Base-by-base conservation (phyloP, 306 rosid species). In the Cicer arietinum region DNA sequence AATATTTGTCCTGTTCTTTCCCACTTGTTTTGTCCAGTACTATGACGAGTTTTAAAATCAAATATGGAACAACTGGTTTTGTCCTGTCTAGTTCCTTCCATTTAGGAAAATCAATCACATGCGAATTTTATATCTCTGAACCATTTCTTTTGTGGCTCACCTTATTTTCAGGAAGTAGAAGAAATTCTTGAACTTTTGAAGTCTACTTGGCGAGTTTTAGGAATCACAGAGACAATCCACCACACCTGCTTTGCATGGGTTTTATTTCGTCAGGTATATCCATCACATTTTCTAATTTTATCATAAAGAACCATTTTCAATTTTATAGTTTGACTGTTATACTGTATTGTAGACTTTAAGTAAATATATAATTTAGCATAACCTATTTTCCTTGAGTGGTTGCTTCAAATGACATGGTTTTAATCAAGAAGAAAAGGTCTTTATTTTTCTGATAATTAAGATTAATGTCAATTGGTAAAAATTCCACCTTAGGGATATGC, bases 201-300 rank as follows among this genome's bases (percentile, higher is more conserved):
- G 91, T 94, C 97, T 9, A 90, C 99, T 42, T 94, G 99, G 99
- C 96, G 96, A 80, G 93, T 94, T 84, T 87, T 94, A 78, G 99
- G 99, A 61, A 89, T 94, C 80, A 90, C 91, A 7, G 99, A 94
- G 95, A 94, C 99, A 77, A 89, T 94, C 65, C 99, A 94, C 83
- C 80, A 80, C 76, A 92, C 99, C 65, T 88, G 97, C 86, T 92
- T 86, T 89, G 94, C 95, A 76, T 94, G 99, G 99, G 96, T 94
- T 71, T 83, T 94, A 75, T 92, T 92, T 82, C 97, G 96, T 61
- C 99, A 94, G 97, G 99, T 94, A 84, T 66, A 74, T 13, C 50
- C 54, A 10, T 44, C 43, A 54, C 71, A 68, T 59, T 65, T 58
- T 74, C 61, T 56, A 51, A 43, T 62, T 59, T 51, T 69, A 43